phyloP scores from a whole-genome alignment of 2,329 filamentous ascomycete genomes.

The Pseudocercospora crystallina region DNA sequence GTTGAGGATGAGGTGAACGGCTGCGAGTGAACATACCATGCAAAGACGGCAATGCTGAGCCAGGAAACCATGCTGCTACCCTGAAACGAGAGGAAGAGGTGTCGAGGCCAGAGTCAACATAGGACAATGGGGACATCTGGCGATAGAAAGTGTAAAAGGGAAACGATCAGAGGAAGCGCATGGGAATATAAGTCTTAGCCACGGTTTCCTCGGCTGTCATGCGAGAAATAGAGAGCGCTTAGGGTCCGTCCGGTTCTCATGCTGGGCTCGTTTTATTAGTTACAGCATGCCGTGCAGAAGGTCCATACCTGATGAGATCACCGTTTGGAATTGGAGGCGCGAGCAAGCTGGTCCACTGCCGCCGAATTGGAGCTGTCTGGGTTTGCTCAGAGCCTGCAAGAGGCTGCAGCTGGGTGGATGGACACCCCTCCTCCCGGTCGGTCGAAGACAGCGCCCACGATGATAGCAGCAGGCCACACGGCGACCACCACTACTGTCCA shows the following conservation, averaged over 20 bases:
- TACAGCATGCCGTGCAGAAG: conserved; percentile 24
- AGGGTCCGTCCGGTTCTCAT: conserved; percentile 27
- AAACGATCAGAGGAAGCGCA: conserved; percentile 27
- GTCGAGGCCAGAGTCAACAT: conserved; percentile 31
- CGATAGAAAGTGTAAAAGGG: conserved; percentile 22
- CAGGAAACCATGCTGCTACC: conserved; percentile 37
- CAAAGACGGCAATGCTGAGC: conserved; percentile 33
- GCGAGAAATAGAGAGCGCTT: conserved; percentile 27
- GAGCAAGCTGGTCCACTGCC: conserved; percentile 27
- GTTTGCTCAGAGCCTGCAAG: not conserved
- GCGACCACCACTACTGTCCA: too few species aligned
- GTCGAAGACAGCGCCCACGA: not conserved
- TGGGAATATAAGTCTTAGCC: conserved; percentile 33
- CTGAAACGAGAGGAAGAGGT: conserved; percentile 33
- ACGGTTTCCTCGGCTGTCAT: conserved; percentile 34
- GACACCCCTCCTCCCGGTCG: conserved; percentile 25
- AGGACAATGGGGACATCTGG: conserved; percentile 19
- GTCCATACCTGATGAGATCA: conserved; percentile 32
- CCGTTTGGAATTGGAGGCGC: conserved; percentile 27
- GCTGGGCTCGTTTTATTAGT: conserved; percentile 26
- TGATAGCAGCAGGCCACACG: not conserved
- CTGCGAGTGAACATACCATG: conserved; percentile 30
- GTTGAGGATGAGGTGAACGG: conserved; percentile 1
- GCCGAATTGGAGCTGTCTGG: conserved; percentile 24
- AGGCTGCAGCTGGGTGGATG: conserved; percentile 15